These are phyloP conservation scores for Nadsonia fulvescens DNA, from an alignment of 805 yeast species.

Conservation along the genomic window DNA sequence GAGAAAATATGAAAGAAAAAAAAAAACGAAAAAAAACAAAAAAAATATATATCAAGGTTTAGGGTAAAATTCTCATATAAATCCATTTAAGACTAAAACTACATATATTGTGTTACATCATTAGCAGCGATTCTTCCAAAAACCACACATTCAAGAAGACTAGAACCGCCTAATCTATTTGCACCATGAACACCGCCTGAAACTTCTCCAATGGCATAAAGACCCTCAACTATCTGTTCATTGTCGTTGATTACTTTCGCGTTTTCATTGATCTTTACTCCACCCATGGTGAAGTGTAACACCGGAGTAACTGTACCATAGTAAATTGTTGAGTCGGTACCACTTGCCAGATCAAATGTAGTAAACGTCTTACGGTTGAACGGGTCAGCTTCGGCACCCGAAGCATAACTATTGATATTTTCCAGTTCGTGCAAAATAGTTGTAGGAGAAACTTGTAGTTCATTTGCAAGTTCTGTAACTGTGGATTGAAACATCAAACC, in stretches of 20 bases:
- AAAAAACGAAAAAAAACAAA: too few species aligned
- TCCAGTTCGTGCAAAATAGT: neutral
- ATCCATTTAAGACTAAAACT: too few species aligned
- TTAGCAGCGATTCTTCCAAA: conserved; percentile 25
- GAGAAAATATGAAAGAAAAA: too few species aligned
- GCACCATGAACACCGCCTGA: conserved; percentile 45
- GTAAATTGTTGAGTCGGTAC: neutral
- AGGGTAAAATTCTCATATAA: too few species aligned
- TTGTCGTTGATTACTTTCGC: conserved; percentile 22
- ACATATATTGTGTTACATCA: too few species aligned
- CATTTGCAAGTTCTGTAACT: conserved; percentile 24
- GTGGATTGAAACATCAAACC: conserved; percentile 32
- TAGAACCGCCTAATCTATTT: conserved; percentile 36
- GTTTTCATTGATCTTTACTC: conserved; percentile 33
- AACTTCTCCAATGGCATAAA: conserved; percentile 40
- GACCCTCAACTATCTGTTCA: conserved; percentile 20
- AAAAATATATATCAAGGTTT: too few species aligned
- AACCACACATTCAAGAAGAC: conserved; percentile 38
- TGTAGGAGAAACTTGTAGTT: conserved; percentile 1
- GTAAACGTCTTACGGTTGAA: too few species aligned
- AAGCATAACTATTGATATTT: too few species aligned
- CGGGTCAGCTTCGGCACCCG: too few species aligned
- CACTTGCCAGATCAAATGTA: conserved; percentile 1
- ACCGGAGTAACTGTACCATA: conserved; percentile 27
- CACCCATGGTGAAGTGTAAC: conserved; percentile 55